Conservation (phyloP, 148 eudicot genomes). For the Limonium bicolor region DNA sequence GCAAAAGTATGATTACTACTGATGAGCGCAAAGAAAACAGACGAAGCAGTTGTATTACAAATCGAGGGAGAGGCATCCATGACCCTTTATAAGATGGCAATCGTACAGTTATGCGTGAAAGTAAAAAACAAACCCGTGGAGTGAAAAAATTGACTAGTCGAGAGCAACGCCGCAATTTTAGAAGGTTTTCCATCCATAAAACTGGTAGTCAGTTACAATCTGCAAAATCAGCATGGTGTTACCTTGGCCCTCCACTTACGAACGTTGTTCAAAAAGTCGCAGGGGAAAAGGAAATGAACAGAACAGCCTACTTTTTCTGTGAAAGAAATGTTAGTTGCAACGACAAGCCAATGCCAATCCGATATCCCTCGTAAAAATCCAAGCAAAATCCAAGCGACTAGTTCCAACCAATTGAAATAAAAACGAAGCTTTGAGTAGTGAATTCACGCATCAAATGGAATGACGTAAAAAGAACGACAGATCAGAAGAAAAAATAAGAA, state of each 20-base stretch:
- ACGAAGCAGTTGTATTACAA: not conserved
- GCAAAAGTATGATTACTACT: conserved; percentile 7
- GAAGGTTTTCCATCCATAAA: not conserved
- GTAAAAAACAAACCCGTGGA: conserved; percentile 1
- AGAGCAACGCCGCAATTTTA: not conserved
- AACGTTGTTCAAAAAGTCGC: not conserved
- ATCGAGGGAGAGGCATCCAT: not conserved
- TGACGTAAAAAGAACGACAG: not conserved
- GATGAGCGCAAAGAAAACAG: not conserved
- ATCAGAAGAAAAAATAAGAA: not conserved
- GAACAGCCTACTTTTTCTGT: not conserved
- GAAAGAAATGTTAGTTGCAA: not conserved
- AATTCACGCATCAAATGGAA: too few relatives aligned
- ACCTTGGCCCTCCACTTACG: not conserved
- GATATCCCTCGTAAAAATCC: conserved; percentile 1
- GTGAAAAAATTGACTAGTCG: conserved; percentile 3
- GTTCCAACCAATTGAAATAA: conserved; percentile 1
- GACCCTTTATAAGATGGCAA: not conserved
- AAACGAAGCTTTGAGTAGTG: not conserved
- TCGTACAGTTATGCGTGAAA: not conserved
- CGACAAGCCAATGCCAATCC: not conserved
- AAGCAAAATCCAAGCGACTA: not conserved
- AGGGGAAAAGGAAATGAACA: not conserved
- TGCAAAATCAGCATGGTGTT: not conserved
- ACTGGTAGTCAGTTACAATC: conserved; percentile 1